Evolutionary conservation across 257 asterid species (phyloP).

Genomic region (Salvia hispanica): DNA sequence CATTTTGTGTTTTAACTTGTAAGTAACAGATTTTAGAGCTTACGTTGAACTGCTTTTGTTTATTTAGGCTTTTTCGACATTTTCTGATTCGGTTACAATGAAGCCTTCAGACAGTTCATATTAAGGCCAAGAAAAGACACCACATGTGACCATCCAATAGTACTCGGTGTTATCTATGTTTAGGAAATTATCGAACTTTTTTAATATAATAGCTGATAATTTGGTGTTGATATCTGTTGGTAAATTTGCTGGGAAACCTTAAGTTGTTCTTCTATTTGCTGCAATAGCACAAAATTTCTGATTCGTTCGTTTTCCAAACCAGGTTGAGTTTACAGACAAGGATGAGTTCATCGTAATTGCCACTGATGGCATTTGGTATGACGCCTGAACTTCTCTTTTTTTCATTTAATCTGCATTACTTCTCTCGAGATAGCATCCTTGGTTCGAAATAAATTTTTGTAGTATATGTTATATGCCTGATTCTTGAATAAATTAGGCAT

Average conservation of each 20-base stretch:
- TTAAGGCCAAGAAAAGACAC: not conserved
- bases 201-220: not conserved
- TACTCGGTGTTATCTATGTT: not conserved
- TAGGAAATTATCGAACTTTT: not conserved
- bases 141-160: not conserved
- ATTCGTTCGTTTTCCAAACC: slow-evolving; percentile 31
- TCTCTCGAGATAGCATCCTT: not conserved
- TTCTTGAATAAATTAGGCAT: no score
- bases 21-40: not conserved
- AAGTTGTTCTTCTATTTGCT: not conserved
- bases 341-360: slow-evolving; percentile 93
- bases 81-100: slow-evolving; percentile 25
- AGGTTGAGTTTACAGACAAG: slow-evolving; percentile 89
- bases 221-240: not conserved
- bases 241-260: not conserved
- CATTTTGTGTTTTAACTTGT: not conserved
- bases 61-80: not conserved
- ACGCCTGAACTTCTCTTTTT: slow-evolving; percentile 22
- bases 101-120: not conserved
- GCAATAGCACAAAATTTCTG: slow-evolving; percentile 10
- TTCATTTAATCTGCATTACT: slow-evolving; percentile 1
- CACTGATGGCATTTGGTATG: slow-evolving; percentile 97
- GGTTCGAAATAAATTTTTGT: not conserved
- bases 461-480: no score
- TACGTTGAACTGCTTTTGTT: not conserved